These are phyloP conservation scores for Calonectria hongkongensis DNA, from an alignment of 2,329 filamentous ascomycete genomes.

Conservation along the genomic window DNA sequence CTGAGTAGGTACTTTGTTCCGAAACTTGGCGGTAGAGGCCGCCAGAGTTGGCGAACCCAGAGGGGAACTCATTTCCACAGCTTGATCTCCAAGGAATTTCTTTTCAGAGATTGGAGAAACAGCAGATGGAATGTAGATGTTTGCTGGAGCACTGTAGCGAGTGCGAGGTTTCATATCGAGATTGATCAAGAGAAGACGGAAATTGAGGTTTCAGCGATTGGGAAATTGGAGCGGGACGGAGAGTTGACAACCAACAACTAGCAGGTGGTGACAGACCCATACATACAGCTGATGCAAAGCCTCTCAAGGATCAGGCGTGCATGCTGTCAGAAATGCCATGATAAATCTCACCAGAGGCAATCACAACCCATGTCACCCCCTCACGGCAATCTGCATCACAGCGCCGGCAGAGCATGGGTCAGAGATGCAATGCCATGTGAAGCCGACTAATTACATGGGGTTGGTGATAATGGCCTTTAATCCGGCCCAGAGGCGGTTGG, in stretches of 20 bases:
- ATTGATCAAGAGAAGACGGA: slow-evolving; percentile 9
- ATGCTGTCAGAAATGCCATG: slow-evolving; percentile 10
- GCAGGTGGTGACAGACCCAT: slow-evolving; percentile 15
- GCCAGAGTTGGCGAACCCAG: slow-evolving; percentile 62
- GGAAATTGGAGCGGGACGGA: neutral
- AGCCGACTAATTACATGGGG: slow-evolving; percentile 28
- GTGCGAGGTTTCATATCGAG: slow-evolving; percentile 52
- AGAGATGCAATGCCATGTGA: slow-evolving; percentile 24
- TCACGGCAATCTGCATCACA: slow-evolving; percentile 18
- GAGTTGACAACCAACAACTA: neutral
- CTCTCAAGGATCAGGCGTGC: slow-evolving; percentile 8
- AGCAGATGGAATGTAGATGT: slow-evolving; percentile 46
- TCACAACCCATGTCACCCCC: slow-evolving; percentile 9
- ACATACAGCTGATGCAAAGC: slow-evolving; percentile 11
- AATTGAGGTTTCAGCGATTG: neutral
- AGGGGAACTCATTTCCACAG: slow-evolving; percentile 55
- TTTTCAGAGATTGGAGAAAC: slow-evolving; percentile 44
- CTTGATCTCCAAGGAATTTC: slow-evolving; percentile 19
- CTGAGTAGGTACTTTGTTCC: slow-evolving; percentile 65
- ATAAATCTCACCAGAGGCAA: slow-evolving; percentile 1
- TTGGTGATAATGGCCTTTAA: neutral
- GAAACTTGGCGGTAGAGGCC: slow-evolving; percentile 60
- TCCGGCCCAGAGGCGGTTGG: slow-evolving; percentile 4
- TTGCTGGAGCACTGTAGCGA: slow-evolving; percentile 47
- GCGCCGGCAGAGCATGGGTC: neutral